Base-by-base conservation (phyloP, 1,284 basidiomycete species). In the Papiliotrema laurentii region DNA sequence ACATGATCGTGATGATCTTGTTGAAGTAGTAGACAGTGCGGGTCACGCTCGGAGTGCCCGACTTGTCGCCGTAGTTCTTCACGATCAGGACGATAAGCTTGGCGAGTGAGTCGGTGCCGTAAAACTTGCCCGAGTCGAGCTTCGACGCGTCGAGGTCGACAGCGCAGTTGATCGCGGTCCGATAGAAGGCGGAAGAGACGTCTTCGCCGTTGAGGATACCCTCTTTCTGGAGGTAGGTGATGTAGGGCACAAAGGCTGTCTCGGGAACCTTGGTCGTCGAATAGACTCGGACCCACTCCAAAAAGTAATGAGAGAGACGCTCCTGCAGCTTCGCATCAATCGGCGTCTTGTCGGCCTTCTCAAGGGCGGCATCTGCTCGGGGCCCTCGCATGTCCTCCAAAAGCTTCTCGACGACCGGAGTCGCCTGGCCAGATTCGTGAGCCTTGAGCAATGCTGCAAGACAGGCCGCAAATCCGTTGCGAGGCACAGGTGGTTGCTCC, bases 21-120 rank as follows among this genome's bases (percentile, higher is more conserved):
- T 92, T 93, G 66, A 97, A 79, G 75, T 98, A 98, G 76, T 98
- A 98, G 68, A 96, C 88, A 22, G 93, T 89, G 74, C 97, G 97
- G 19, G 90, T 88, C 80, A 85, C 62, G 68, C 76, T 44, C 86
- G 69, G 64, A 1, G 70, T 87, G 71, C 97, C 94, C 22, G 90
- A 92, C 63, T 70, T 69, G 60, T 71, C 68, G n/a, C 66, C 68
- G 60, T 98, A 94, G 71, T 98, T 97, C 78, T 98, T 98, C 82
- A 98, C 93, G 78, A 99, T 96, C 70, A 97, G 89, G 40, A 93
- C 89, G 56, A 98, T 90, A 59, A 98, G 78, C 60, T 91, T 84
- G 40, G 93, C 91, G 78, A 97, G 86, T 9, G 96, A 91, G 74
- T 99, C 96, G 59, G 97, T 79, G 16, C 91, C 89, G 68, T 90